phyloP scores from a whole-genome alignment of 495 filamentous ascomycete species.

The Xylaria acuta region DNA sequence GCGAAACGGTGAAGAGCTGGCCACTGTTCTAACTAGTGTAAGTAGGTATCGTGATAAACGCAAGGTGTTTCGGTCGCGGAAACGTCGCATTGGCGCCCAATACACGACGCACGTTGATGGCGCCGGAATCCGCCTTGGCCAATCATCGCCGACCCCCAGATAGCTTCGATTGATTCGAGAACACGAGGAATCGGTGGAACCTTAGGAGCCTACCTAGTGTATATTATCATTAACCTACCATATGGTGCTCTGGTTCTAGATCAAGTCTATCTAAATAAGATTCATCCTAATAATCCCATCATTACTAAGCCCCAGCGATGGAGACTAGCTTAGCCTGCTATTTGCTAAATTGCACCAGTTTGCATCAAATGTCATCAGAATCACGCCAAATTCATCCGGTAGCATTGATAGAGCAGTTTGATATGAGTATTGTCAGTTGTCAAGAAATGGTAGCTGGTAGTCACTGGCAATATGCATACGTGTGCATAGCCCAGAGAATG shows the following conservation, averaged over 20 bases:
- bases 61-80: background rate
- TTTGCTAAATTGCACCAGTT: conserved; percentile 2
- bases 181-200: background rate
- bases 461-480: no score
- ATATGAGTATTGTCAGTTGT: background rate
- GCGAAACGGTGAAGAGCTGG: background rate
- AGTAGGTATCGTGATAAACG: background rate
- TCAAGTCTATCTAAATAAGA: background rate
- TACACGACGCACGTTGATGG: conserved; percentile 10
- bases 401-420: conserved; percentile 1
- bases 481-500: background rate
- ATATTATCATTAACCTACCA: background rate
- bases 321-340: background rate
- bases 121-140: background rate
- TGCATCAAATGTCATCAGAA: conserved; percentile 19
- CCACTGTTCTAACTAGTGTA: background rate
- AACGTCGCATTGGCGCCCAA: background rate
- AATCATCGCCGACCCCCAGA: background rate
- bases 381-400: background rate
- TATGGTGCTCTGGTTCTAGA: conserved; percentile 12
- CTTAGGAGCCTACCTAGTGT: no score
- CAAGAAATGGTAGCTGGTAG: background rate
- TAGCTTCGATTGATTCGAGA: conserved; percentile 16
- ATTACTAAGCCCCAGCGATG: conserved; percentile 5
- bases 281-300: conserved; percentile 2